These are phyloP conservation scores for Leccinum barrowsii DNA, from an alignment of 768 basidiomycete species.

Conservation along the genomic window DNA sequence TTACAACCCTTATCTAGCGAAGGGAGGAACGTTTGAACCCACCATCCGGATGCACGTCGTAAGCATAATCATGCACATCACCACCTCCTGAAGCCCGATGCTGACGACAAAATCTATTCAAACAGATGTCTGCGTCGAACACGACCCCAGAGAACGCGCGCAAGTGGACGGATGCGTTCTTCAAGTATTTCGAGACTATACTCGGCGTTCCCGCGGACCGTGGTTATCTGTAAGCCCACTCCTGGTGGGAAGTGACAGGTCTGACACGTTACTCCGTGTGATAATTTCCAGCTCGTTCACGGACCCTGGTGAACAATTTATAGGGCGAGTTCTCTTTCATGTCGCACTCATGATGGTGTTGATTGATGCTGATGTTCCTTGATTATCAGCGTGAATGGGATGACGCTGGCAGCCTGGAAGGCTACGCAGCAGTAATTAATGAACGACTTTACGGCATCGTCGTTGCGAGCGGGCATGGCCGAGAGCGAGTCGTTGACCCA, in stretches of 20 bases:
- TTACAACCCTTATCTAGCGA: conserved; percentile 55
- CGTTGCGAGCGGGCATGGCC: not conserved
- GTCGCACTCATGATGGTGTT: not conserved
- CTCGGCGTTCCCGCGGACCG: conserved; percentile 47
- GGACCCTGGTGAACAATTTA: conserved; percentile 5
- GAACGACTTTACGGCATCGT: not conserved
- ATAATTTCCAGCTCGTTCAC: conserved; percentile 1
- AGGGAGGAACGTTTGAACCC: conserved; percentile 57
- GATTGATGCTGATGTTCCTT: not conserved
- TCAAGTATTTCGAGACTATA: conserved; percentile 49
- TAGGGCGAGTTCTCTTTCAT: not conserved
- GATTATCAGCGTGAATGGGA: conserved; percentile 3
- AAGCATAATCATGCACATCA: not conserved
- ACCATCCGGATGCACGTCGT: conserved; percentile 44
- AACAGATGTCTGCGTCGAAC: conserved; percentile 55
- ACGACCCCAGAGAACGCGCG: conserved; percentile 46
- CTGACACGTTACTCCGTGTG: not conserved
- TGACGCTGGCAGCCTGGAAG: not conserved
- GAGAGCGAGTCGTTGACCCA: not conserved
- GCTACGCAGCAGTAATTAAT: not conserved
- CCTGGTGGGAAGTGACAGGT: not conserved
- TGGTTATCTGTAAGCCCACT: conserved; percentile 50
- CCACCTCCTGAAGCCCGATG: not conserved
- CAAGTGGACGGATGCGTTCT: conserved; percentile 51
- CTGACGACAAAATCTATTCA: not conserved